A percentile compares a stretch with the other conserved stretches of the same genome.
Conservation (phyloP, 2,329 filamentous ascomycete species). For the Mariannaea sp. region DNA sequence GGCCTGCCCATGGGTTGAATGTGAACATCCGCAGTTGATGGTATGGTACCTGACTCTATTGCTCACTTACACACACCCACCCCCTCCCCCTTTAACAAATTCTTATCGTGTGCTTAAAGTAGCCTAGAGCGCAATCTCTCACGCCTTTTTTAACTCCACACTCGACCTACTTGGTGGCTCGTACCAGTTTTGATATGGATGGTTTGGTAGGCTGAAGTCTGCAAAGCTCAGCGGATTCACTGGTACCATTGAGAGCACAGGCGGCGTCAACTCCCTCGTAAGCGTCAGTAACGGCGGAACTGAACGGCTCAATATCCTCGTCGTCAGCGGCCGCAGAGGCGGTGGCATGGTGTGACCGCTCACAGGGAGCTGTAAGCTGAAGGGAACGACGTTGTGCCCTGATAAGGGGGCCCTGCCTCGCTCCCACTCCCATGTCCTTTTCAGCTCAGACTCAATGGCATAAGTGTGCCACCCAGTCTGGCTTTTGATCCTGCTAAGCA, state of each 20-base stretch:
- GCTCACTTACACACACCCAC: no score
- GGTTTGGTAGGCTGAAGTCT: conserved; percentile 77
- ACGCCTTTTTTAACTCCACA: neutral
- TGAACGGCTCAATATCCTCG: neutral
- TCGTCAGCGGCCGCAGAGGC: neutral
- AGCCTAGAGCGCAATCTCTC: no score
- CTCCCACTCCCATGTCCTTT: conserved; percentile 76
- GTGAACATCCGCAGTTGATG: no score
- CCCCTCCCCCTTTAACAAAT: no score
- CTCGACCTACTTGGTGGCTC: conserved; percentile 65
- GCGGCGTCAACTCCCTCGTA: conserved; percentile 31
- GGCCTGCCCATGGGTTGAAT: no score
- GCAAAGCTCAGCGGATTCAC: conserved; percentile 75
- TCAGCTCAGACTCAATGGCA: conserved; percentile 73
- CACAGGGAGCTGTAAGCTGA: neutral
- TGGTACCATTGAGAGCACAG: conserved; percentile 44
- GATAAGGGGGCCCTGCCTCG: conserved; percentile 19
- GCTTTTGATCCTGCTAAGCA: conserved; percentile 75
- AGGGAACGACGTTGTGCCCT: neutral
- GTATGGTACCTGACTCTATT: no score
- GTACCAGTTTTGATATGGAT: conserved; percentile 82
- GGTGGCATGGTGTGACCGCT: conserved; percentile 10
- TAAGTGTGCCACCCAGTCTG: conserved; percentile 80
- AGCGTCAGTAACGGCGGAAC: conserved; percentile 18
- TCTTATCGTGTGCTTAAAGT: no score